A percentile compares a stretch with the other conserved stretches of the same genome.
Evolutionary conservation across 306 rosid species (phyloP).

Genomic region (Vicia faba): DNA sequence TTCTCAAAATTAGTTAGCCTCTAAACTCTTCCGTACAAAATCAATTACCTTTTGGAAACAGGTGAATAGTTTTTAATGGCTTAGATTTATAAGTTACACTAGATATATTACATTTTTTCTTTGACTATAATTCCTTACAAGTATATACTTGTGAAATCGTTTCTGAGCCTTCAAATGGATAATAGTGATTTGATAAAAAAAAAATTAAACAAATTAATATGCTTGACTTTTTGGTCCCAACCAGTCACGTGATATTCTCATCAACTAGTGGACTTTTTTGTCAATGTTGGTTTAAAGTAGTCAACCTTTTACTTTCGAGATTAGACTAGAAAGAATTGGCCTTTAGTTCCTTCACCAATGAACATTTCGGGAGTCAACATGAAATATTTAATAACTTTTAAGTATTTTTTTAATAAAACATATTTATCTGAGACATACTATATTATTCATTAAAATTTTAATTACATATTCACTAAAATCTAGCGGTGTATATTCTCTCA

Average conservation of each 20-base stretch:
- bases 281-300: background rate
- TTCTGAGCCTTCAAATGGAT: background rate
- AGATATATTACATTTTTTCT: background rate
- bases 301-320: background rate
- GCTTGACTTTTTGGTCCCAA: background rate
- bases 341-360: background rate
- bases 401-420: too few species aligned
- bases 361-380: too few species aligned
- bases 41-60: too few species aligned
- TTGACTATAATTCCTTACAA: background rate
- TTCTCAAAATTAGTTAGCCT: too few species aligned
- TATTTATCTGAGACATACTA: too few species aligned
- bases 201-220: background rate
- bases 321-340: slow-evolving; percentile 1
- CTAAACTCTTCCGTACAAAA: too few species aligned
- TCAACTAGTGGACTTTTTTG: background rate
- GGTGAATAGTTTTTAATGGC: too few species aligned
- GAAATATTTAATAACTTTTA: too few species aligned
- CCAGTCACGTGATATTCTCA: background rate
- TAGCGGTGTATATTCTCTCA: too few species aligned
- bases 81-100: too few species aligned
- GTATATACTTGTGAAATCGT: background rate
- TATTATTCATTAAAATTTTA: too few species aligned
- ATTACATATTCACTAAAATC: too few species aligned
- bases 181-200: background rate